Conservation (phyloP, 805 yeast genomes). For the Blastobotrys mokoenaii region DNA sequence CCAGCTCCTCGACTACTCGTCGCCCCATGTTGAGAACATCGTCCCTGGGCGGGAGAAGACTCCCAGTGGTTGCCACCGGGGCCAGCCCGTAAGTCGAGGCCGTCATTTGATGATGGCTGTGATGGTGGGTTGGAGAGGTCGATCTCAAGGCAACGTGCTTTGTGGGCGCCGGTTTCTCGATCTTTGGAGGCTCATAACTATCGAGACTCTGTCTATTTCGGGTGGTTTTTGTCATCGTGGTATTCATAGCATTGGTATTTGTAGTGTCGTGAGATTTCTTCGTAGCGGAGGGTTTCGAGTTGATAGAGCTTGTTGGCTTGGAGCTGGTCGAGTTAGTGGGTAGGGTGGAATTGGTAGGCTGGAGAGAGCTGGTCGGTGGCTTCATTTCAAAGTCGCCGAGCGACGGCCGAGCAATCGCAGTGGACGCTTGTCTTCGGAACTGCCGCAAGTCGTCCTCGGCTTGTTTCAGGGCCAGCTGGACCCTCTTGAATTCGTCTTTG, state of each 20-base stretch:
- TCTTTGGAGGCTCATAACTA: too few relatives aligned
- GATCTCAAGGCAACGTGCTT: too few relatives aligned
- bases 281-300: too few relatives aligned
- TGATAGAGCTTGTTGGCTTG: too few relatives aligned
- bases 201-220: too few relatives aligned
- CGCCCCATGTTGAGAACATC: conserved; percentile 26
- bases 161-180: too few relatives aligned
- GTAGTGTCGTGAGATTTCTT: background rate
- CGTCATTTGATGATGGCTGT: background rate
- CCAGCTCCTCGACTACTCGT: conserved; percentile 28
- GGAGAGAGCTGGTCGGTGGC: too few relatives aligned
- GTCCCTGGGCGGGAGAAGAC: conserved; percentile 13
- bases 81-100: conserved; percentile 2
- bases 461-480: conserved; percentile 25
- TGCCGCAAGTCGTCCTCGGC: conserved; percentile 30
- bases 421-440: conserved; percentile 21
- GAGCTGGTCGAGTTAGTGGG: too few relatives aligned
- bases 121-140: background rate
- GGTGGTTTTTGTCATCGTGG: too few relatives aligned
- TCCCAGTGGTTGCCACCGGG: conserved; percentile 3
- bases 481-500: conserved; percentile 21
- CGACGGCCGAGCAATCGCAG: background rate
- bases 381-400: too few relatives aligned
- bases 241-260: background rate
- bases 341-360: too few relatives aligned